These are phyloP conservation scores for Lineolata rhizophorae DNA, from an alignment of 495 filamentous ascomycete genomes.

Conservation along the genomic window DNA sequence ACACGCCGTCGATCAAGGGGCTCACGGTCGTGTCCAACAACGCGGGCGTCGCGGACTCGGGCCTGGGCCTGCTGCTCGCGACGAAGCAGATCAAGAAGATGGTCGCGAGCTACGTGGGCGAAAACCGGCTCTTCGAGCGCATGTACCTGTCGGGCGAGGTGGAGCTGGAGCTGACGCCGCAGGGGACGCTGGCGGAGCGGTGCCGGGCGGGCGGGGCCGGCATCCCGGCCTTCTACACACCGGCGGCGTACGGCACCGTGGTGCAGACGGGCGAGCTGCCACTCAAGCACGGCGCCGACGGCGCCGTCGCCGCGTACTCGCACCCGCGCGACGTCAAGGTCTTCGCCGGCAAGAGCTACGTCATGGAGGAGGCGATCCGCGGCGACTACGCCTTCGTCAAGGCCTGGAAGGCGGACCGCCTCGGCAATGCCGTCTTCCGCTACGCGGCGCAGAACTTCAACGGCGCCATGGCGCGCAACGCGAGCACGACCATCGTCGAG, in stretches of 20 bases:
- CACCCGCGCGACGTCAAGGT: slow-evolving; percentile 33
- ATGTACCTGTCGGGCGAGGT: slow-evolving; percentile 39
- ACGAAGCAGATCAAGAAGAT: slow-evolving; percentile 31
- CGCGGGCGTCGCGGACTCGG: slow-evolving; percentile 32
- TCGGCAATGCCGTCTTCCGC: slow-evolving; percentile 41
- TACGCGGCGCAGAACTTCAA: slow-evolving; percentile 28
- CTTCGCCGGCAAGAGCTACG: slow-evolving; percentile 33
- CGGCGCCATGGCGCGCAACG: slow-evolving; percentile 35
- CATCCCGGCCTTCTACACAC: slow-evolving; percentile 45
- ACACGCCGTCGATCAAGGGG: slow-evolving; percentile 12
- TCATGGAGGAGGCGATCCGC: slow-evolving; percentile 40
- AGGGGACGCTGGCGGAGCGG: slow-evolving; percentile 42
- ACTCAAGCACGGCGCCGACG: slow-evolving; percentile 26
- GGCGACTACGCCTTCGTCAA: slow-evolving; percentile 41
- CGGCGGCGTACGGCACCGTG: slow-evolving; percentile 37
- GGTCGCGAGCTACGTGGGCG: slow-evolving; percentile 36
- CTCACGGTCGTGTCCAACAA: slow-evolving; percentile 47
- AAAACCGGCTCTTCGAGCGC: slow-evolving; percentile 42
- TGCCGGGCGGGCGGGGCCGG: slow-evolving; percentile 40
- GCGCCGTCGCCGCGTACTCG: slow-evolving; percentile 29
- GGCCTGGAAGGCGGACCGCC: slow-evolving; percentile 40
- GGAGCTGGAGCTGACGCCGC: slow-evolving; percentile 40
- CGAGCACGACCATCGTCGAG: slow-evolving; percentile 39
- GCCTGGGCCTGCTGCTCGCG: slow-evolving; percentile 23
- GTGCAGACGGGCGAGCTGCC: slow-evolving; percentile 41